phyloP scores from a whole-genome alignment of 192 early-diverging fungal genomes.

The Entomortierella parvispora region DNA sequence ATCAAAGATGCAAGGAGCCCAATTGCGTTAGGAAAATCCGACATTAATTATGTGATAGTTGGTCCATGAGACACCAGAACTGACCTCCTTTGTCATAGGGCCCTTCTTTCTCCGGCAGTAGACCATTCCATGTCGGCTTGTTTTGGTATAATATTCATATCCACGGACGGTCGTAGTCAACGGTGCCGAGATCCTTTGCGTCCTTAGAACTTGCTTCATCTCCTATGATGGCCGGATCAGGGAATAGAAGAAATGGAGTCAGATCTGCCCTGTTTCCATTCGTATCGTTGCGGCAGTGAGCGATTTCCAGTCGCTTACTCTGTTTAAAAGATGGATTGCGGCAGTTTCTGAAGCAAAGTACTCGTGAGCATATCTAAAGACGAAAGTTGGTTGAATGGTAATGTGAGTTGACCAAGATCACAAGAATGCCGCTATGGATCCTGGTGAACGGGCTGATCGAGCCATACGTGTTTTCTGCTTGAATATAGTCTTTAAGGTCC shows the following conservation, averaged over 20 bases:
- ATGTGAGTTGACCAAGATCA: too few relatives aligned
- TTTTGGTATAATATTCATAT: constrained; percentile 65
- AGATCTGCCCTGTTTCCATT: too few relatives aligned
- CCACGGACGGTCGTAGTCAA: constrained; percentile 57
- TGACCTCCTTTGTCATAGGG: constrained; percentile 55
- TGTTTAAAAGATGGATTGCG: constrained; percentile 39
- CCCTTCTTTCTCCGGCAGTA: constrained; percentile 58
- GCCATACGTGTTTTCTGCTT: constrained; percentile 63
- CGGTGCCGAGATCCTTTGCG: constrained; percentile 50
- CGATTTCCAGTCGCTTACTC: constrained; percentile 6
- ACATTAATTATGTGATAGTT: neutral
- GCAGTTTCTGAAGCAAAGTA: constrained; percentile 44
- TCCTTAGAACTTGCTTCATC: constrained; percentile 61
- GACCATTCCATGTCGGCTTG: constrained; percentile 56
- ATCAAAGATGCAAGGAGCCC: neutral
- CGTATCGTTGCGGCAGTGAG: neutral
- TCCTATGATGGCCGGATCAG: constrained; percentile 46
- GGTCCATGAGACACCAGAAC: neutral
- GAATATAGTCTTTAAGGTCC: constrained; percentile 58
- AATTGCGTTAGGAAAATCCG: too few relatives aligned
- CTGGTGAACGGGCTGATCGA: too few relatives aligned
- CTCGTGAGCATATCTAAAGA: constrained; percentile 42
- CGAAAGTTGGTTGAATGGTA: too few relatives aligned
- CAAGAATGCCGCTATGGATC: too few relatives aligned
- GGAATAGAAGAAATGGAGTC: too few relatives aligned